These are phyloP conservation scores for Lipomyces spencermartinsiae DNA, from an alignment of 805 yeast species.

Conservation along the genomic window DNA sequence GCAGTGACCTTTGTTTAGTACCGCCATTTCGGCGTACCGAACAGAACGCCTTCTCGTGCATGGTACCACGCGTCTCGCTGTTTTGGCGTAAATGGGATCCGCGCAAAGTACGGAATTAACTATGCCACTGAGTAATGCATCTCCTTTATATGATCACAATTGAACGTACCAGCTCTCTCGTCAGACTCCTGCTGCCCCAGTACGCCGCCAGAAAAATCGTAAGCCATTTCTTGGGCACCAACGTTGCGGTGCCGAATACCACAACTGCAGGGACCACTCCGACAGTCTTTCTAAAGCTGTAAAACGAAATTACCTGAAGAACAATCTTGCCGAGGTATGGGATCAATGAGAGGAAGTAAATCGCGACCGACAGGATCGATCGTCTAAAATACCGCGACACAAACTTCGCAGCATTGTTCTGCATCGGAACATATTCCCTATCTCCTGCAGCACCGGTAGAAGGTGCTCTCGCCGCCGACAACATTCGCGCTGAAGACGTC, in stretches of 20 bases:
- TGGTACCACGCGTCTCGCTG: conserved; percentile 56
- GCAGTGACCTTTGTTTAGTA: neutral
- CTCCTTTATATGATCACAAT: neutral
- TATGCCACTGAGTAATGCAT: neutral
- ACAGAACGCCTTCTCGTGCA: conserved; percentile 61
- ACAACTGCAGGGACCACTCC: conserved; percentile 55
- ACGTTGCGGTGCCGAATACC: conserved; percentile 48
- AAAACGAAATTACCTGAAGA: conserved; percentile 54
- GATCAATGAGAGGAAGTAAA: conserved; percentile 48
- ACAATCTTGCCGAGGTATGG: conserved; percentile 54
- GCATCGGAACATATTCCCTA: neutral
- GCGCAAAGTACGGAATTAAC: conserved; percentile 57
- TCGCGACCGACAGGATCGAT: conserved; percentile 44
- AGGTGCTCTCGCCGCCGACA: conserved; percentile 2
- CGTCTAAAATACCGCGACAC: conserved; percentile 43
- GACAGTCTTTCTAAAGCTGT: conserved; percentile 52
- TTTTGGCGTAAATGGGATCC: conserved; percentile 52
- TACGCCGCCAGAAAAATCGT: conserved; percentile 52
- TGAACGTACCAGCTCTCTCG: conserved; percentile 48
- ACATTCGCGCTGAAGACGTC: conserved; percentile 1
- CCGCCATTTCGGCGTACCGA: conserved; percentile 43
- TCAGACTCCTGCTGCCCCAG: conserved; percentile 55
- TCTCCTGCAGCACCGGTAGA: neutral
- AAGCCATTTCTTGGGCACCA: conserved; percentile 49
- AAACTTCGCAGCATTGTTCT: conserved; percentile 38